Conservation (phyloP, 2,329 filamentous ascomycete genomes). For the Fonsecaea nubica region DNA sequence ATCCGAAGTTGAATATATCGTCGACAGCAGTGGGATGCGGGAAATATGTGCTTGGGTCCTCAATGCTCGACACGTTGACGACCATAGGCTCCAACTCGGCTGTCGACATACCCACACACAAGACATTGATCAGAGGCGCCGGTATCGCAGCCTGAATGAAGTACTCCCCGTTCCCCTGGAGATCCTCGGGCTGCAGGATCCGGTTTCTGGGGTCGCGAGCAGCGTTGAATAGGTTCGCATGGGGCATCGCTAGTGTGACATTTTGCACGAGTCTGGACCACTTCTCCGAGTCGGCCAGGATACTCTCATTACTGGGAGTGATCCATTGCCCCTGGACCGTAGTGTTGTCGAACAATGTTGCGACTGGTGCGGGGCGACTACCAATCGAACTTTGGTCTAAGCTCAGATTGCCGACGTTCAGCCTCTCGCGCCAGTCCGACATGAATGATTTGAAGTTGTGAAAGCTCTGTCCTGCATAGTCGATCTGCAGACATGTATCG, state of each 20-base stretch:
- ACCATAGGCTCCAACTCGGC: conserved; percentile 69
- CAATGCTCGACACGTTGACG: conserved; percentile 39
- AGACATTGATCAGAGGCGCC: conserved; percentile 72
- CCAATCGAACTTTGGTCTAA: conserved; percentile 35
- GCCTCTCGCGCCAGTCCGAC: conserved; percentile 60
- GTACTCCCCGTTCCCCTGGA: conserved; percentile 72
- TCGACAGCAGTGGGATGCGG: conserved; percentile 68
- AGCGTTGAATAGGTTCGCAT: conserved; percentile 71
- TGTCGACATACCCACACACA: conserved; percentile 71
- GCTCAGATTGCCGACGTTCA: conserved; percentile 53
- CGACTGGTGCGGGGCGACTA: conserved; percentile 65
- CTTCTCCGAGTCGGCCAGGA: conserved; percentile 57
- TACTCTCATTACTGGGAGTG: conserved; percentile 59
- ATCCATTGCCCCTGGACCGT: conserved; percentile 75
- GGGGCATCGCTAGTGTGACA: conserved; percentile 77
- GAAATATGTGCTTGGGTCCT: conserved; percentile 49
- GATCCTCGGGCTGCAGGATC: conserved; percentile 72
- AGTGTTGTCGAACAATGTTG: conserved; percentile 73
- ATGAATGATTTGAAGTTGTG: conserved; percentile 72
- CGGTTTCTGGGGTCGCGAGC: conserved; percentile 66
- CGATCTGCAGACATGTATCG: conserved; percentile 70
- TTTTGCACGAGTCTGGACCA: conserved; percentile 72
- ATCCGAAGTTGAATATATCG: conserved; percentile 70
- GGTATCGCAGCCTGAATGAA: conserved; percentile 71
- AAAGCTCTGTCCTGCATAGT: conserved; percentile 71